phyloP scores from a whole-genome alignment of 1,139 yeast species.

The Meyerozyma elateridarum region DNA sequence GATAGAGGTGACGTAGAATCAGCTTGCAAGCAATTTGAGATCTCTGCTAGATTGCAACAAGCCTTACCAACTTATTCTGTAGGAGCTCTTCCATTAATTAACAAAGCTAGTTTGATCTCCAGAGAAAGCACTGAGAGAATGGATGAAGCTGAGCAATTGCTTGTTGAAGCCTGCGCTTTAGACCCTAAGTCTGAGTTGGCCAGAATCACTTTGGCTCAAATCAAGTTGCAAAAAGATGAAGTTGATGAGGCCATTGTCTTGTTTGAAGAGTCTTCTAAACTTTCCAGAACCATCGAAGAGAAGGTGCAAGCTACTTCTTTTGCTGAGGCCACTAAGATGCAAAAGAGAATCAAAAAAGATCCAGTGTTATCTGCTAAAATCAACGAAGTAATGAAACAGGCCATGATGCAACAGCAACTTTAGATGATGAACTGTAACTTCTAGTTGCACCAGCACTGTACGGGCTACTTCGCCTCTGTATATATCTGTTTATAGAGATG shows the following conservation, averaged over 20 bases:
- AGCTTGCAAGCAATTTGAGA: conserved; percentile 82
- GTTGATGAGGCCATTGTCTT: conserved; percentile 76
- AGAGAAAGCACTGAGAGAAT: conserved; percentile 53
- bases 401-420: conserved; percentile 3
- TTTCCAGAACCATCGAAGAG: conserved; percentile 83
- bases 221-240: conserved; percentile 77
- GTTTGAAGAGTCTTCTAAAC: conserved; percentile 76
- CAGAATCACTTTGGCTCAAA: conserved; percentile 83
- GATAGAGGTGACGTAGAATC: conserved; percentile 70
- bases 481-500: conserved; percentile 3
- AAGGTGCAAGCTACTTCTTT: conserved; percentile 88
- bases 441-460: too few species aligned
- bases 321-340: conserved; percentile 88
- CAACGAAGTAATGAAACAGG: conserved; percentile 39
- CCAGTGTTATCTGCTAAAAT: conserved; percentile 50
- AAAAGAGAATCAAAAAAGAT: conserved; percentile 64
- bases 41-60: conserved; percentile 78
- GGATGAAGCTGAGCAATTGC: conserved; percentile 60
- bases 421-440: too few species aligned
- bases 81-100: conserved; percentile 87
- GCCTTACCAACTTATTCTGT: conserved; percentile 57
- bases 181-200: conserved; percentile 92
- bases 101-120: conserved; percentile 75
- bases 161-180: conserved; percentile 71
- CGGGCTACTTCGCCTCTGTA: conserved; percentile 3